Evolutionary conservation across 2,329 filamentous ascomycete genomes (phyloP), one percentile per base, ranked within the genome.

Genomic region (Venturia nashicola): DNA sequence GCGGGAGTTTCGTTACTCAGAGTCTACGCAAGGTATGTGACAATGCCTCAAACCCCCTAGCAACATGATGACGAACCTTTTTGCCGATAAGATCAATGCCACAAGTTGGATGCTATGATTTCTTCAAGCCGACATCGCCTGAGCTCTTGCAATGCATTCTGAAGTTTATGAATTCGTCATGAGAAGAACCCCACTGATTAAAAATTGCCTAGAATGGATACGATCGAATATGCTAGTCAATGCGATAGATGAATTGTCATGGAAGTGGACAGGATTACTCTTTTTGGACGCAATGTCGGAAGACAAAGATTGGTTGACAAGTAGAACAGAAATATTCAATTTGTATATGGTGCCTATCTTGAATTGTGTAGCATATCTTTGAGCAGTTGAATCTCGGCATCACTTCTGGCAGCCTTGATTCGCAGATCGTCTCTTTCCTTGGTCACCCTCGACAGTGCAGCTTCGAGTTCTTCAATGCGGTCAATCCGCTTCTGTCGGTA

Each of bases 401-500:
- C 85, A 63, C 85, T 79, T 69, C 84, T 78, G 11, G 85, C 86
- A 65, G 88, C 79, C 66, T 82, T 79, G 62, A 89, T 74, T 63
- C 81, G 82, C 68, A 89, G 72, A 18, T 83, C 84, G 68, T 90
- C 86, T 20, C 85, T 76, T 70, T 89, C 86, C 59, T 78, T 73
- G 65, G 82, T 82, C 70, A 86, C 80, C 54, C 81, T 78, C 59
- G 80, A 80, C 51, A 90, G 75, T 23, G 83, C 80, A 9, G 75
- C 72, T 72, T 89, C 86, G 40, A 90, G 78, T 66, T 83, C 81
- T 34, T 75, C 75, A 72, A 88, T 83, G 66, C 85, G 83, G 68
- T 89, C 86, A 42, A 89, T 79, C 57, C 86, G 83, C 72, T 87
- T 87, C 72, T 89, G 86, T 34, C 87, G 83, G 71, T 88, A 89